Evolutionary conservation across 2,329 filamentous ascomycete genomes (phyloP).

Genomic region (Geoglossum cookeanum): DNA sequence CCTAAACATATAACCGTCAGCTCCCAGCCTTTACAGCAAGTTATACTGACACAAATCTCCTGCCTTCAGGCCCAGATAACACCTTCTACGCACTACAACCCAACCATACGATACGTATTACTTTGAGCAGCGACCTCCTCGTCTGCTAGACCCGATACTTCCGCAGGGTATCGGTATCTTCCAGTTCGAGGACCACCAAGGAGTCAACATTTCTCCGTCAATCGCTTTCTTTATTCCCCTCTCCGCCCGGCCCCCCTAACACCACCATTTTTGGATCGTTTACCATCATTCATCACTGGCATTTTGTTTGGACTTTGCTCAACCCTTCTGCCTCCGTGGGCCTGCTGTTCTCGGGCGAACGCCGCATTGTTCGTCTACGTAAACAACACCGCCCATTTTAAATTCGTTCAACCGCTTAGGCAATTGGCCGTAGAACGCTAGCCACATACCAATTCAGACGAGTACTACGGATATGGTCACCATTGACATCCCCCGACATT

Average conservation of each 20-base stretch:
- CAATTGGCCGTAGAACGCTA: not conserved
- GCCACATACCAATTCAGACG: not conserved
- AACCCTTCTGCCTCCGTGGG: slow-evolving; percentile 51
- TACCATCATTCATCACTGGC: slow-evolving; percentile 46
- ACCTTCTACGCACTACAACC: slow-evolving; percentile 16
- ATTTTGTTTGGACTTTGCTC: slow-evolving; percentile 65
- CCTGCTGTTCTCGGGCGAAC: slow-evolving; percentile 93
- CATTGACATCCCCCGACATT: slow-evolving; percentile 60
- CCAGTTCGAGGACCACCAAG: slow-evolving; percentile 40
- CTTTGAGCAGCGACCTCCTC: slow-evolving; percentile 37
- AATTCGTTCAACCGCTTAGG: slow-evolving; percentile 1
- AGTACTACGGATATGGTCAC: slow-evolving; percentile 51
- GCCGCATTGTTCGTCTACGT: slow-evolving; percentile 77
- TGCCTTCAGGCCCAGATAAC: slow-evolving; percentile 43
- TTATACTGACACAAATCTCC: not conserved
- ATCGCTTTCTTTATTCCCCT: slow-evolving; percentile 68
- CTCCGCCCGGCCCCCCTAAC: slow-evolving; percentile 83
- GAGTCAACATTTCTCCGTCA: slow-evolving; percentile 74
- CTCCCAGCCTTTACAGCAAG: not conserved
- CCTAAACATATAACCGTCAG: not conserved
- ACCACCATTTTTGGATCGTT: slow-evolving; percentile 44
- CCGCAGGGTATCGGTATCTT: slow-evolving; percentile 65
- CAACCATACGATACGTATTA: slow-evolving; percentile 10
- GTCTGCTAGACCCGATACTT: slow-evolving; percentile 77
- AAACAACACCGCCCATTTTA: not conserved